Evolutionary conservation across 768 basidiomycete genomes (phyloP), one percentile per base, ranked within the genome.

Genomic region (Trametes gibbosa): DNA sequence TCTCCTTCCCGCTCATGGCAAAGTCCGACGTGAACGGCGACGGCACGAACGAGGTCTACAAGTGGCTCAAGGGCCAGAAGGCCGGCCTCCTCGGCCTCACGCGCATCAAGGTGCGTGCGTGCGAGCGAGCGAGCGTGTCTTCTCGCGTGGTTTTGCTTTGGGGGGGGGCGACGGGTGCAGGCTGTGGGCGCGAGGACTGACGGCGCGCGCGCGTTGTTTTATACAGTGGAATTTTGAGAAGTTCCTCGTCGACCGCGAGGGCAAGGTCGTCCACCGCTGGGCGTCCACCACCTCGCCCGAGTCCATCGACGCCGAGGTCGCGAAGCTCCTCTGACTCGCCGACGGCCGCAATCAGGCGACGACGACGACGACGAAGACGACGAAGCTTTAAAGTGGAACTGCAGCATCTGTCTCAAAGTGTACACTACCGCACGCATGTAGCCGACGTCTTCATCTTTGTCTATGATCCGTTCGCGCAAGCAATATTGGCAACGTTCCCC

Each of bases 11-110:
- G 12, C 74, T 98, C 50, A 90, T 92, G 86, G 89, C 85, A 76
- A 98, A 96, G 76, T 89, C 89, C 19, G 91, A 97, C 51, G 95
- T 97, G 40, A 98, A 97, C 71, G 95, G 95, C 3, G 84, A 88
- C 65, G 76, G 80, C 63, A 84, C 90, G 58, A 94, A 94, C 74
- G 82, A 89, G 64, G 88, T 94, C 0, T 95, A 81, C 79, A 82
- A 88, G 58, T 95, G 85, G 83, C 80, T 96, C 63, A 96, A 97
- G 78, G 75, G 77, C 25, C 77, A 92, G 73, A 92, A 92, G 70
- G 65, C 89, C 4, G 90, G 89, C 2, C 63, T 92, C 23, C 67
- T 92, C 49, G 89, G 90, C 17, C 73, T 90, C 48, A 77, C 81
- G 1, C 78, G 87, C 41, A 89, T 92, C 75, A 91, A 92, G 83